These are phyloP conservation scores for Ganoderma meredithae DNA, from an alignment of 1,284 basidiomycete genomes.

Conservation along the genomic window DNA sequence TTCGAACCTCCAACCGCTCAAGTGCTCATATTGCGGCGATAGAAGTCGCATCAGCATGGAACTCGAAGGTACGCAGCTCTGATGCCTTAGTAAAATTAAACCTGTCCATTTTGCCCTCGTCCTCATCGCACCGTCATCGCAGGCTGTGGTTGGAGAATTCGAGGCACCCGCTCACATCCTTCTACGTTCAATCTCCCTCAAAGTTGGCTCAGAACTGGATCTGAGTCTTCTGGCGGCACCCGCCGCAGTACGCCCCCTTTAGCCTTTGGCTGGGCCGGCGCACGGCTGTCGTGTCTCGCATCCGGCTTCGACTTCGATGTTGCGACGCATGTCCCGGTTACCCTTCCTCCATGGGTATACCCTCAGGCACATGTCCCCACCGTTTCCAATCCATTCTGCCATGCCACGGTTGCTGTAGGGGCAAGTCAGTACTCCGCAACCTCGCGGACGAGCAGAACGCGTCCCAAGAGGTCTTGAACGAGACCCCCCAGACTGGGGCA, in stretches of 20 bases:
- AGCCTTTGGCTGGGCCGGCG: not conserved
- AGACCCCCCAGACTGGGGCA: not conserved
- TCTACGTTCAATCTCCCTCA: conserved; percentile 1
- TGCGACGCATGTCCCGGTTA: not conserved
- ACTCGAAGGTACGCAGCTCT: conserved; percentile 1
- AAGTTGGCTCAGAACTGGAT: not conserved
- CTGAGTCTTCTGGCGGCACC: not conserved
- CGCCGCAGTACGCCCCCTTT: not conserved
- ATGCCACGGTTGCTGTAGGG: not conserved
- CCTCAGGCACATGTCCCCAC: not conserved
- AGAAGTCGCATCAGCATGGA: conserved; percentile 12
- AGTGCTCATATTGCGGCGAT: conserved; percentile 16
- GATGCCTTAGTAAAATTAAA: not conserved
- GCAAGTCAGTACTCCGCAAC: not conserved
- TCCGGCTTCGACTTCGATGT: not conserved
- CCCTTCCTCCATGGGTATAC: not conserved
- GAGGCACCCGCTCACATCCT: not conserved
- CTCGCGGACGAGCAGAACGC: not conserved
- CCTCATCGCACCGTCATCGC: not conserved
- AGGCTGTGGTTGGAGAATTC: not conserved
- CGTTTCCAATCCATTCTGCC: not conserved
- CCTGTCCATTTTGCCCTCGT: not conserved
- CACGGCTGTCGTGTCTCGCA: not conserved
- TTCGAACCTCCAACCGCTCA: not conserved
- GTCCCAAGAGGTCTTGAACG: not conserved